phyloP scores from a whole-genome alignment of 73 alveolate species.

The Paramecium sonneborni region DNA sequence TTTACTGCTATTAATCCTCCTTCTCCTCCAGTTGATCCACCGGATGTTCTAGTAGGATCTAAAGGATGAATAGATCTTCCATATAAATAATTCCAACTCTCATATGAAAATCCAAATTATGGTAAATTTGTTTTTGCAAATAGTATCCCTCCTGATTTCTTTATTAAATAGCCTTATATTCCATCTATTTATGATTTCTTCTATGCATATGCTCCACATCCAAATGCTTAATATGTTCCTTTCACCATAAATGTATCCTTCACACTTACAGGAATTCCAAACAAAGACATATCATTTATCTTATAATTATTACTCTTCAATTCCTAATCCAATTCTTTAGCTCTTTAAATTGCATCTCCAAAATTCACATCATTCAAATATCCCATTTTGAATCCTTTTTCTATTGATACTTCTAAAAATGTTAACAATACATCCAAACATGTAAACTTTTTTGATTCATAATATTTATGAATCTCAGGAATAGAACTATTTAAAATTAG shows the following conservation, averaged over 20 bases:
- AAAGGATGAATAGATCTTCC: conserved; percentile 83
- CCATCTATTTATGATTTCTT: conserved; percentile 74
- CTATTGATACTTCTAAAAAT: background rate
- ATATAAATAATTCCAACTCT: conserved; percentile 74
- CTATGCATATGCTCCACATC: conserved; percentile 3
- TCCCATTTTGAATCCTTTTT: background rate
- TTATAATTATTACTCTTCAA: background rate
- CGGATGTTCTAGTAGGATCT: conserved; percentile 78
- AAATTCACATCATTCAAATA: conserved; percentile 5
- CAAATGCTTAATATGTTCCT: conserved; percentile 36
- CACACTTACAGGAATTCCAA: conserved; percentile 77
- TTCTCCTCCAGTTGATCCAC: conserved; percentile 91
- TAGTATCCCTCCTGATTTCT: conserved; percentile 84
- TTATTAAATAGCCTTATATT: conserved; percentile 52
- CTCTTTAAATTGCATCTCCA: background rate
- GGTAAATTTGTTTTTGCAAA: conserved; percentile 84
- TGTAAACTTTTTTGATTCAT: background rate
- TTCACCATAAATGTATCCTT: conserved; percentile 66
- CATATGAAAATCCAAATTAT: conserved; percentile 73
- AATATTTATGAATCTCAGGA: background rate
- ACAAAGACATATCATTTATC: conserved; percentile 49
- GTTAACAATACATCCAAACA: background rate
- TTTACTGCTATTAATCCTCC: conserved; percentile 79
- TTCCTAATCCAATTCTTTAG: background rate
- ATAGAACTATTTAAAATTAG: background rate